Base-by-base conservation (phyloP, 2,329 filamentous ascomycete genomes). In the Scedosporium dehoogii region DNA sequence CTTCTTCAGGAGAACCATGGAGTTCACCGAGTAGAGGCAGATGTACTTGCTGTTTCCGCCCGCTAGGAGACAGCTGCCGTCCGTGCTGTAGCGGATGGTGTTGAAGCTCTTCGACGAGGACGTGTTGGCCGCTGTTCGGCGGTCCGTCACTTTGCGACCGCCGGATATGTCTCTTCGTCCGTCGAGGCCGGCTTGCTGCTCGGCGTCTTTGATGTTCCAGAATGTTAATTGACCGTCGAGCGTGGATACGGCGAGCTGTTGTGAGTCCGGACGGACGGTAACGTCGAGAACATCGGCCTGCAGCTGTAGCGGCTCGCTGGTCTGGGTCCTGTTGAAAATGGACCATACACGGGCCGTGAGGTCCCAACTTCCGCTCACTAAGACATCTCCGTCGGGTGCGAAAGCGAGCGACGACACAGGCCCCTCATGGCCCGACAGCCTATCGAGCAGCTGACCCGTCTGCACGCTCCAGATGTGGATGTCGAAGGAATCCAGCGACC, bases 391-490 rank as follows among this genome's bases (percentile, higher is more conserved):
- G 70, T 96, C 91, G 0, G 92, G 90, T 1, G 93, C 87, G 71
- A 99, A 99, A 2, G 91, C 86, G 27, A 99, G 78, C 2, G 90
- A 87, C 4, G 92, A 94, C 1, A 99, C 89, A 0, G 94, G 94
- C 0, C 93, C 94, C 76, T 99, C 93, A 68, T 99, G 94, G 1
- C 94, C 96, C 6, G 92, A 84, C 25, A 99, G 80, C 67, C 89
- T 89, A 72, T 99, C 94, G 5, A 99, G 85, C 18, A 99, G 80
- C 73, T 99, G 94, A 2, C 94, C 94, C 0, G 93, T 99, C 72
- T 99, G 94, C 3, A 99, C 96, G 4, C 91, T 97, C 94, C 94
- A 99, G 65, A 99, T 90, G 75, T 99, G 92, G 60, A 99, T 91
- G 70, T 97, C 93, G 67, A 97, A 97, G 4, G 92, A 96, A 73